phyloP scores from a whole-genome alignment of 768 basidiomycete genomes.

The Cystofilobasidium macerans region DNA sequence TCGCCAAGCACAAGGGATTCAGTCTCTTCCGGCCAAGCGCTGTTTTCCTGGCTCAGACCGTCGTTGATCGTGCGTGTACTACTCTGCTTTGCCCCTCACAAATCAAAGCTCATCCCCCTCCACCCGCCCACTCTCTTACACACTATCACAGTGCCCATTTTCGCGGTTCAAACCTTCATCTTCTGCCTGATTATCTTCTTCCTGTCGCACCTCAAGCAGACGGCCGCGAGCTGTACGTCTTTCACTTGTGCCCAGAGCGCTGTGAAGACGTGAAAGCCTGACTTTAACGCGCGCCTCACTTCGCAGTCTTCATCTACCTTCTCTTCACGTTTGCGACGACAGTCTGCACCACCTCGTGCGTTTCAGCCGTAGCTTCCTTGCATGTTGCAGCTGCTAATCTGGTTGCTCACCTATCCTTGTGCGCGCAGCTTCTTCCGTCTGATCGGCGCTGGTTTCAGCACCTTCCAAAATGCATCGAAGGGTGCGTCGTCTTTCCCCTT shows the following conservation, averaged over 20 bases:
- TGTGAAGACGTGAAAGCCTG: too few relatives aligned
- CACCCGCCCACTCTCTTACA: not conserved
- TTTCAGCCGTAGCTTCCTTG: too few relatives aligned
- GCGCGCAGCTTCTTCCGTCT: slow-evolving; percentile 18
- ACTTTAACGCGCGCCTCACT: too few relatives aligned
- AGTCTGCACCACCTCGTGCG: slow-evolving; percentile 33
- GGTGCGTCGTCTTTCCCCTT: too few relatives aligned
- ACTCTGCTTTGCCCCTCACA: too few relatives aligned
- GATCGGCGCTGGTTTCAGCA: slow-evolving; percentile 1
- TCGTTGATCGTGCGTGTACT: too few relatives aligned
- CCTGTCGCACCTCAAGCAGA: not conserved
- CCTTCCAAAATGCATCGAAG: slow-evolving; percentile 12
- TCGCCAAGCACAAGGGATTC: slow-evolving; percentile 22
- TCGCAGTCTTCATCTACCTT: slow-evolving; percentile 51
- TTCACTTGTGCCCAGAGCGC: slow-evolving; percentile 34
- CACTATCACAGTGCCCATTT: slow-evolving; percentile 35
- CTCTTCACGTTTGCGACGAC: slow-evolving; percentile 64
- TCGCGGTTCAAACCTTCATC: slow-evolving; percentile 18
- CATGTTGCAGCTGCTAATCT: too few relatives aligned
- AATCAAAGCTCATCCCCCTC: too few relatives aligned
- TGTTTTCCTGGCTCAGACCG: too few relatives aligned
- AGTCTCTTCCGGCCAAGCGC: too few relatives aligned
- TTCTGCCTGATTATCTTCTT: slow-evolving; percentile 11
- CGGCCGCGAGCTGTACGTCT: too few relatives aligned
- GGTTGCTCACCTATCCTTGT: too few relatives aligned